Conservation (phyloP, 176 grass and related monocot species). For the Musa troglodytarum region DNA sequence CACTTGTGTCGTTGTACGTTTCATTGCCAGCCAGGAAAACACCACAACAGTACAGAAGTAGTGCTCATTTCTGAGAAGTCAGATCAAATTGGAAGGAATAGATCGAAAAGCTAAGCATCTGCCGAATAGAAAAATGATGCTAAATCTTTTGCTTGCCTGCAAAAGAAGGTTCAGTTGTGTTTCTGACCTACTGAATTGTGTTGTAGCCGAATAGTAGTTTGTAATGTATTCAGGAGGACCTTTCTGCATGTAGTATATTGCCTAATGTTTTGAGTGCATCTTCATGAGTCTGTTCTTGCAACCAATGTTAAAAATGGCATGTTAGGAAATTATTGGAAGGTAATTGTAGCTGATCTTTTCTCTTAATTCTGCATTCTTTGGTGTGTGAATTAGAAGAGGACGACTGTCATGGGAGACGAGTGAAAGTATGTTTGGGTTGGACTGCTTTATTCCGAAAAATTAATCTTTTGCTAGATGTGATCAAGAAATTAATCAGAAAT, state of each 20-base stretch:
- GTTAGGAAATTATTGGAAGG: too few relatives aligned
- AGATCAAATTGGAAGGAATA: background rate
- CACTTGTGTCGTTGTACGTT: conserved; percentile 70
- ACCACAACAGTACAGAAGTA: background rate
- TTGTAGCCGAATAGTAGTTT: background rate
- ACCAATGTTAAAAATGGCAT: background rate
- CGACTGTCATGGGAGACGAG: too few relatives aligned
- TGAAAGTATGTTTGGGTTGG: too few relatives aligned
- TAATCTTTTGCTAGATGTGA: too few relatives aligned
- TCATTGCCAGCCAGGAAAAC: conserved; percentile 11
- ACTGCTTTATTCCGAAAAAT: too few relatives aligned
- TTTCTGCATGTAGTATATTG: background rate
- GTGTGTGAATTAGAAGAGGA: too few relatives aligned
- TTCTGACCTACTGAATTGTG: background rate
- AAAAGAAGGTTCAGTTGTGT: background rate
- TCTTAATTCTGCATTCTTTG: too few relatives aligned
- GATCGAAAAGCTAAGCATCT: background rate
- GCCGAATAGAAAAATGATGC: background rate
- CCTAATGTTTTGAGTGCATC: background rate
- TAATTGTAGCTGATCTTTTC: too few relatives aligned
- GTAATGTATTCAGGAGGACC: background rate
- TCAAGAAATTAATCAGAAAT: too few relatives aligned
- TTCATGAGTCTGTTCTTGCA: background rate
- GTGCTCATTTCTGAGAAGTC: background rate
- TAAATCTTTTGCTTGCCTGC: background rate